Conservation (phyloP, 345 rosid species). For the Acer saccharum region DNA sequence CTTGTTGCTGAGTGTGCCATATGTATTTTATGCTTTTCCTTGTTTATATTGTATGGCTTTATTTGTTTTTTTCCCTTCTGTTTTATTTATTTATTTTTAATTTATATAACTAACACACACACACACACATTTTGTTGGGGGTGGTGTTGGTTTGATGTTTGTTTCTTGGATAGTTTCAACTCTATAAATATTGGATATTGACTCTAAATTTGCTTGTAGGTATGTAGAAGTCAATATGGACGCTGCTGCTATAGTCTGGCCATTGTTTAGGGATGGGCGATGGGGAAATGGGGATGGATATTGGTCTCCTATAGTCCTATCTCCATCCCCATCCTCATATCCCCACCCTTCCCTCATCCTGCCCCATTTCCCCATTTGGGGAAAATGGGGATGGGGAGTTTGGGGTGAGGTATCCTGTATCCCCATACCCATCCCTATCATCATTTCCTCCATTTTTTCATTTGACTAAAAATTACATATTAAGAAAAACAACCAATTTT, state of each 20-base stretch:
- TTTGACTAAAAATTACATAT: no score
- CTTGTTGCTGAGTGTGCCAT: constrained; percentile 26
- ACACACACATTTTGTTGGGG: neutral
- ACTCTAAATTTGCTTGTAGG: constrained; percentile 47
- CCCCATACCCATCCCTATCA: no score
- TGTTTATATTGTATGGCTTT: constrained; percentile 2
- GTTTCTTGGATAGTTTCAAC: neutral
- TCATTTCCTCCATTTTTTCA: no score
- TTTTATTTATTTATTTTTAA: neutral
- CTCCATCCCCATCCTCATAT: no score
- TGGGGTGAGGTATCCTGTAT: no score
- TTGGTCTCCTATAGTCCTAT: no score
- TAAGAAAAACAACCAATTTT: no score
- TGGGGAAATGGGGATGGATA: no score
- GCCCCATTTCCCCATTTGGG: no score
- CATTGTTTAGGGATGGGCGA: constrained; percentile 9
- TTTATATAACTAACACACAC: no score
- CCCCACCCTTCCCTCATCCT: no score
- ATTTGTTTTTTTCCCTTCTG: neutral
- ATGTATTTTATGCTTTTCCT: constrained; percentile 27
- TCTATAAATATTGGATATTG: neutral
- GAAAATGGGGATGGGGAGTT: no score
- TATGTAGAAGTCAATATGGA: constrained; percentile 99
- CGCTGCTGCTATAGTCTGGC: constrained; percentile 96
- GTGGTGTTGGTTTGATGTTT: neutral